Evolutionary conservation across 768 basidiomycete species (phyloP), one percentile per base, ranked within the genome.

Genomic region (Leccinum rimulosum): DNA sequence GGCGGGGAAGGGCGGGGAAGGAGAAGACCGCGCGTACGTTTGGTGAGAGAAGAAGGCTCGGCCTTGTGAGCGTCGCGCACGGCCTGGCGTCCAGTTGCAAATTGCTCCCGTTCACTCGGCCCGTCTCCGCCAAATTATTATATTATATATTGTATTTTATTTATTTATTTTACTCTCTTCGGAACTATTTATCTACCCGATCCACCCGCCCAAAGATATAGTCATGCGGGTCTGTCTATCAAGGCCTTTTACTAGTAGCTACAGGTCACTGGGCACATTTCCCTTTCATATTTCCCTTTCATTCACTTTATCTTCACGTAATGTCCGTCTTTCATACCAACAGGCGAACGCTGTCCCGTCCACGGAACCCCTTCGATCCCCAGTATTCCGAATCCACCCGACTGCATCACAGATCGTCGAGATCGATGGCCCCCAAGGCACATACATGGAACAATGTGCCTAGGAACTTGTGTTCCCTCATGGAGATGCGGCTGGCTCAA

Each of bases 31-130:
- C 63, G 64, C 56, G 58, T 43, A 43, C 33, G 66, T 58, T 45
- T 40, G 60, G 66, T 61, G 62, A 64, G 65, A 68, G 69, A 64
- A 55, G 63, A 60, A 61, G 61, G 56, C 58, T 56, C 56, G 25
- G 54, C 54, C 64, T 62, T 60, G 66, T 58, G 63, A 69, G 60
- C 55, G 50, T 52, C 49, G 43, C 56, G 58, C 54, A 59, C 19
- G 10, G 47, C 60, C 59, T 61, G 58, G 57, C 65, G 40, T 61
- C 33, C 19, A 59, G 56, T 60, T 61, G 59, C 59, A 62, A 69
- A 68, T 61, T 68, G 61, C 58, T 57, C 58, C 67, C 68, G 68
- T 53, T 52, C 40, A 57, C 47, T 50, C 68, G 69, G 70, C 38
- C 69, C 70, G 67, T 62, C 40, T 35, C 54, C 17, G 9, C 14